Evolutionary conservation across 2,329 filamentous ascomycete genomes (phyloP), one percentile per base, ranked within the genome.

Genomic region (Drechslerella coelobrocha): DNA sequence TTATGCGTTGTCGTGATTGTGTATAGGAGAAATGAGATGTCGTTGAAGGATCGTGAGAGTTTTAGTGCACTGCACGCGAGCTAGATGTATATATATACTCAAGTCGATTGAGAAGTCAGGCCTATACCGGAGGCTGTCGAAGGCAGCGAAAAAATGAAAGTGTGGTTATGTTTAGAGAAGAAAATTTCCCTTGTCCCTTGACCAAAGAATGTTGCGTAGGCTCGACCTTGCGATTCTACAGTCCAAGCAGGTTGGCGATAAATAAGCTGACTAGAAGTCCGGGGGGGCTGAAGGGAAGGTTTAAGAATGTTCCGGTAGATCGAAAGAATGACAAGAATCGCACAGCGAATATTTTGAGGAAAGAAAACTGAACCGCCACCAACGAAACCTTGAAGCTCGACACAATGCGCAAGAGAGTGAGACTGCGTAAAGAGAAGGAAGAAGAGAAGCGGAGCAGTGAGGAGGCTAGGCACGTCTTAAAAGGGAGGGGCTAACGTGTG

Each of bases 191-290:
- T n/a, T 59, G 55, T 43, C 41, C 48, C 48, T 57, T 60, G 43
- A 26, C n/a, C 37, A 66, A 72, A 54, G 61, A 72, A 72, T 65
- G 68, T 53, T 48, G 21, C 8, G 60, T 53, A 61, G 60, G 48
- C 37, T 66, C 68, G 61, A 61, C 54, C 60, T 66, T 59, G 68
- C 61, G 68, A 72, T 65, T 54, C 60, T 66, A 57, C 60, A 23
- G 41, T 52, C 37, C 10, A n/a, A 29, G 47, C n/a, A 43, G 57
- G 34, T 17, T 39, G 48, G 60, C 48, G 61, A 54, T 26, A 51
- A 19, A 60, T 50, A 50, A 66, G 55, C 50, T 37, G 17, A 21
- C 41, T 45, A 37, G 29, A 57, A 39, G 23, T 17, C 37, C 41
- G 17, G 52, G 23, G 43, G 43, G 57, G 57, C 45, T 53, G 51